Percentiles rank a stretch among this genome's conserved stretches.
Conservation (phyloP, 2,329 filamentous ascomycete species). For the Neobulgaria alba region DNA sequence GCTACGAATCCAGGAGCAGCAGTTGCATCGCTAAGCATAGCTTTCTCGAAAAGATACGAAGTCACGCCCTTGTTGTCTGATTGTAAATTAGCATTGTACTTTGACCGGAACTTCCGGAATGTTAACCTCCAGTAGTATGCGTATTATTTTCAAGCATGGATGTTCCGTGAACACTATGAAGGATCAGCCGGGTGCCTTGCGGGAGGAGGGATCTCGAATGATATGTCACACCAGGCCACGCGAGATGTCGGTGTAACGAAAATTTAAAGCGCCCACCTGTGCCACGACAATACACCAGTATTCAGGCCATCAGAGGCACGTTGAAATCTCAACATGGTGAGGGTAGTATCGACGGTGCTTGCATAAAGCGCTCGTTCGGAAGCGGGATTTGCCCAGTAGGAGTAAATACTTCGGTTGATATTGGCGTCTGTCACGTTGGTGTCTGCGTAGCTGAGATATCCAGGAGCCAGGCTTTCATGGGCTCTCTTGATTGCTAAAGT, state of each 20-base stretch:
- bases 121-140: slow-evolving; percentile 55
- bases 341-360: slow-evolving; percentile 55
- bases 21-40: slow-evolving; percentile 42
- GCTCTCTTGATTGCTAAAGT: slow-evolving; percentile 73
- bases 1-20: slow-evolving; percentile 70
- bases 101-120: background rate
- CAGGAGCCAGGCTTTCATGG: slow-evolving; percentile 57
- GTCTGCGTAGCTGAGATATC: slow-evolving; percentile 61
- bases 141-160: slow-evolving; percentile 89
- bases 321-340: slow-evolving; percentile 74
- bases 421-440: slow-evolving; percentile 66
- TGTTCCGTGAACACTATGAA: slow-evolving; percentile 68
- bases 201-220: background rate
- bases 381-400: slow-evolving; percentile 78
- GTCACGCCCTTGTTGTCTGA: slow-evolving; percentile 84
- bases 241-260: background rate
- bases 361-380: slow-evolving; percentile 64
- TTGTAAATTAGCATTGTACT: background rate
- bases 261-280: slow-evolving; percentile 23
- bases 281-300: slow-evolving; percentile 82
- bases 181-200: background rate
- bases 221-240: background rate
- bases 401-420: slow-evolving; percentile 79
- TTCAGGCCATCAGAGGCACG: slow-evolving; percentile 65
- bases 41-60: slow-evolving; percentile 72